Evolutionary conservation across 1,139 yeast species (phyloP), one percentile per base, ranked within the genome.

Genomic region (Entelexis paramagnoliae): DNA sequence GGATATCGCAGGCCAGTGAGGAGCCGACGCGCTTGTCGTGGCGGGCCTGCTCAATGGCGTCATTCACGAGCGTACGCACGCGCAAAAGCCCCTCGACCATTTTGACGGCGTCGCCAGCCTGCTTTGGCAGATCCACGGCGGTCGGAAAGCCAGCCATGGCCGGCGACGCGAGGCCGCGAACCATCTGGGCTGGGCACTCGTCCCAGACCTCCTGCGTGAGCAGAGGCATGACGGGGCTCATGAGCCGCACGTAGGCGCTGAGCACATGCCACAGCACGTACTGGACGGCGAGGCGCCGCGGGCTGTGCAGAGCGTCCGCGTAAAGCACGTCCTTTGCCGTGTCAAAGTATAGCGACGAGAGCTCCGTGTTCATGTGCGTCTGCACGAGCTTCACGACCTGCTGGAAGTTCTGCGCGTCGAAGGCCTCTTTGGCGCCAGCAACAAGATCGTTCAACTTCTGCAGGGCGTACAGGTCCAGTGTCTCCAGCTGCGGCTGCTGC

Each of bases 191-290:
- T 1, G 77, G 74, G 14, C 78, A 63, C 54, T 73, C 73, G 33
- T 77, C 75, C 96, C 96, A 88, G 0, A 79, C 89, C 63, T 93
- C 97, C 65, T 91, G 97, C 0, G 89, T 76, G 54, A 88, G 69
- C 7, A 85, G 64, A 1, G 99, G 99, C 38, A 84, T 71, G 0
- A 93, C 77, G 1, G 98, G 98, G 0, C 91, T 75, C 55, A 89
- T 66, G 2, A 86, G 66, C 0, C 84, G 76, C 24, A 80, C 66
- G 61, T 88, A 84, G 0, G 80, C 74, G 46, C 72, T 73, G 34
- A 88, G 68, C 14, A 86, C 71, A 58, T 82, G 77, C 39, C 70
- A 66, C 50, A 93, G 71, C 0, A 84, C 94, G 10, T 84, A 80
- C 64, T 85, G 94, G 3, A 83, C 79, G 3, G 83, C 75, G 54